Conservation (phyloP, 352 stramenopile genomes). For the Globisporangium spinosum region DNA sequence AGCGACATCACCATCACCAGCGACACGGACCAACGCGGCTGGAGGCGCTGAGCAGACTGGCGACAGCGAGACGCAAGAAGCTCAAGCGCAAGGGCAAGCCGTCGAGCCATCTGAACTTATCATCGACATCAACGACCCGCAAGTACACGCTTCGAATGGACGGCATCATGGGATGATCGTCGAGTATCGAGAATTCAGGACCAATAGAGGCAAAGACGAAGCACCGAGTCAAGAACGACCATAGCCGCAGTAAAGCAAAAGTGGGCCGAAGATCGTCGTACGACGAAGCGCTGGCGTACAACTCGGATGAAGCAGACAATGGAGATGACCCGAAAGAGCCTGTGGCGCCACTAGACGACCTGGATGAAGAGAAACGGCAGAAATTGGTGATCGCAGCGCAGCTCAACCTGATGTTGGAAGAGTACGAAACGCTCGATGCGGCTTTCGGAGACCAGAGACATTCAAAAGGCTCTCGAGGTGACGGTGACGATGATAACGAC, state of each 20-base stretch:
- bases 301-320: slow-evolving; percentile 25
- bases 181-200: slow-evolving; percentile 9
- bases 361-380: slow-evolving; percentile 50
- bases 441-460: slow-evolving; percentile 35
- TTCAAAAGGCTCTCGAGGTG: slow-evolving; percentile 9
- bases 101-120: slow-evolving; percentile 7
- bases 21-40: slow-evolving; percentile 31
- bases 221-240: slow-evolving; percentile 1
- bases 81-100: slow-evolving; percentile 12
- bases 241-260: not conserved
- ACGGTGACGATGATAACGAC: slow-evolving; percentile 7
- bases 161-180: slow-evolving; percentile 29
- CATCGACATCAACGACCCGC: slow-evolving; percentile 21
- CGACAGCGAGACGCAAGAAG: slow-evolving; percentile 11
- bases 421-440: slow-evolving; percentile 63
- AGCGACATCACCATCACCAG: slow-evolving; percentile 12
- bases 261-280: slow-evolving; percentile 17
- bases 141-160: slow-evolving; percentile 48
- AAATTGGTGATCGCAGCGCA: slow-evolving; percentile 48
- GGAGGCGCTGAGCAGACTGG: slow-evolving; percentile 33
- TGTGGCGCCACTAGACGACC: slow-evolving; percentile 28
- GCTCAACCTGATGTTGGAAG: slow-evolving; percentile 60
- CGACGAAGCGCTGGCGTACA: slow-evolving; percentile 32
- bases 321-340: slow-evolving; percentile 13
- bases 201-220: slow-evolving; percentile 17